Evolutionary conservation across 352 stramenopile genomes (phyloP), one percentile per base, ranked within the genome.

Genomic region (Phytopythium mirpurense): DNA sequence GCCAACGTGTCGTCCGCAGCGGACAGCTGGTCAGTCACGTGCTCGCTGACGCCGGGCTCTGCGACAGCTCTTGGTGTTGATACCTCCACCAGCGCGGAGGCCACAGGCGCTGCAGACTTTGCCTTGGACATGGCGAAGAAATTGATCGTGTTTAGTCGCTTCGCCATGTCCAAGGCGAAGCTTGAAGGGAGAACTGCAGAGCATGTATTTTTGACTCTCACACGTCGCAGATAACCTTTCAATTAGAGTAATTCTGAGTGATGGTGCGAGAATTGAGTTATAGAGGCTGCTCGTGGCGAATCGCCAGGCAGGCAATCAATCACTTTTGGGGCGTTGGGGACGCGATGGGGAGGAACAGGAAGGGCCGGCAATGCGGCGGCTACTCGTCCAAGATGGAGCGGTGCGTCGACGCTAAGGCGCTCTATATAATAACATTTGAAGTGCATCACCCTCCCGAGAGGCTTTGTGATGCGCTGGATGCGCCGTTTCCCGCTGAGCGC

Each of bases 261-360:
- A 0, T n/a, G 19, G 21, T n/a, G 5, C 2, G 5, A 31, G 26
- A 19, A 46, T 46, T 12, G 7, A 9, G 19, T 46, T 3, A 5
- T 5, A 19, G 11, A 19, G 21, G n/a, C n/a, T n/a, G n/a, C n/a
- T n/a, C n/a, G n/a, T n/a, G n/a, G n/a, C n/a, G n/a, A n/a, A n/a
- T n/a, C n/a, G n/a, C n/a, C n/a, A n/a, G n/a, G n/a, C n/a, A n/a
- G n/a, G n/a, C n/a, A 18, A 36, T 18, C 52, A 43, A 56, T 36
- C 48, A 18, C 48, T 45, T 45, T 24, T 47, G 16, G 48, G 29
- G 4, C n/a, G n/a, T n/a, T n/a, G n/a, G n/a, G n/a, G n/a, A n/a
- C n/a, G n/a, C n/a, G n/a, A 90, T 91, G 80, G 78, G 78, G 0
- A 70, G 80, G 40, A 90, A 90, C 29, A 53, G 69, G 26, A 90